These are phyloP conservation scores for Deuterostichococcus epilithicus DNA, from an alignment of 139 green algal species.

Conservation along the genomic window DNA sequence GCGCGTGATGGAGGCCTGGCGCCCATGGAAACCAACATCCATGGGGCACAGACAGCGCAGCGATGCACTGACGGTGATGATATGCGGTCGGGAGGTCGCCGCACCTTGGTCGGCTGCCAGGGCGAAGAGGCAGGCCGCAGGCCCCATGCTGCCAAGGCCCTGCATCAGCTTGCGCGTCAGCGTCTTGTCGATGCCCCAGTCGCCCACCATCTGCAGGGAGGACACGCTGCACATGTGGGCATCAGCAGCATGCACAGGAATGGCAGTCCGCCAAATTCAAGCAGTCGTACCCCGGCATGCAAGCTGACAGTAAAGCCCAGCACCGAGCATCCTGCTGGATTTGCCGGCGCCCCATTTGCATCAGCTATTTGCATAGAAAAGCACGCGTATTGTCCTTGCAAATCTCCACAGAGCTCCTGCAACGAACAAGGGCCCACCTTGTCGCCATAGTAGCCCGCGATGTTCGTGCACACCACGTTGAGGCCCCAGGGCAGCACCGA, in stretches of 20 bases:
- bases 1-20: no score
- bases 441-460: conserved; percentile 67
- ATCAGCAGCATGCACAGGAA: no score
- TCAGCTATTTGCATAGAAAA: neutral
- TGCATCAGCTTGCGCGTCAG: conserved; percentile 73
- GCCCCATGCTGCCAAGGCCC: conserved; percentile 45
- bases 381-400: neutral
- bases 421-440: conserved; percentile 6
- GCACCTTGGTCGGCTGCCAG: conserved; percentile 29
- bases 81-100: neutral
- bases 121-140: conserved; percentile 57
- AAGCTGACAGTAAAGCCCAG: no score
- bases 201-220: neutral
- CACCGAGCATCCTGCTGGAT: no score
- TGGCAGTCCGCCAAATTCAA: no score
- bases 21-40: no score
- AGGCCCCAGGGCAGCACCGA: conserved; percentile 66
- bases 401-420: neutral
- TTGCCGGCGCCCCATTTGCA: no score
- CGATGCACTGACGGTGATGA: no score
- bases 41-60: no score
- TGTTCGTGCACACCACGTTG: conserved; percentile 56
- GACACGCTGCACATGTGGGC: no score
- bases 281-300: no score
- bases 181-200: conserved; percentile 22